Evolutionary conservation across 495 filamentous ascomycete species (phyloP), one percentile per base, ranked within the genome.

Genomic region (Penicillium maclennaniae): DNA sequence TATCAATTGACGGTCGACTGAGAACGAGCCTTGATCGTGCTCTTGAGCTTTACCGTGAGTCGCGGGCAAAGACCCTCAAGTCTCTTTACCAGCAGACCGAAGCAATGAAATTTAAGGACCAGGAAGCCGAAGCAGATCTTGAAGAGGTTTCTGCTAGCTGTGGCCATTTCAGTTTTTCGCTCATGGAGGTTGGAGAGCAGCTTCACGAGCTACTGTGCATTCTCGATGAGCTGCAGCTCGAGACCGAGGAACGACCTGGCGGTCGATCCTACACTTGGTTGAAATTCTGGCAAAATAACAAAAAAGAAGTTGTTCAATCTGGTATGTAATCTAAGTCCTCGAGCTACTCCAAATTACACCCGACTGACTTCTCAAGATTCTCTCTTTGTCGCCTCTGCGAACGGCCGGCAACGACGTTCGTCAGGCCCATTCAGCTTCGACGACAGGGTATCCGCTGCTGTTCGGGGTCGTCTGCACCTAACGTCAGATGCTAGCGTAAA

Each of bases 101-200:
- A 47, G 72, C 88, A 20, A 79, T 82, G 37, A 81, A 80, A 49
- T 71, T 83, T 5, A 76, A 82, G 27, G 79, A 82, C 2, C 74
- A 87, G 28, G 85, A 85, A 38, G 75, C 89, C n/a, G 87, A 92
- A 54, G 93, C 93, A 6, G 93, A 96, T 63, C 87, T 95, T 45
- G 93, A 98, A 66, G 93, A 98, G 68, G 91, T 97, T 8, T 89
- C 91, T 27, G 93, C 93, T 6, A 92, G 89, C 41, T 98, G 93
- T 61, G 92, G 92, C 3, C 90, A 97, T 63, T 98, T 97, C 65
- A 89, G 86, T 62, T 95, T 91, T 61, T 91, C 88, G 17, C 74
- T 98, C 23, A 79, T 91, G 50, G 86, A 90, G 55, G 90, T 97
- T 67, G 91, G 91, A 0, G 87, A 95, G 62, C 90, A 96, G 63